Evolutionary conservation across 768 basidiomycete genomes (phyloP), one percentile per base, ranked within the genome.

Genomic region (Xerocomellus intermedius): DNA sequence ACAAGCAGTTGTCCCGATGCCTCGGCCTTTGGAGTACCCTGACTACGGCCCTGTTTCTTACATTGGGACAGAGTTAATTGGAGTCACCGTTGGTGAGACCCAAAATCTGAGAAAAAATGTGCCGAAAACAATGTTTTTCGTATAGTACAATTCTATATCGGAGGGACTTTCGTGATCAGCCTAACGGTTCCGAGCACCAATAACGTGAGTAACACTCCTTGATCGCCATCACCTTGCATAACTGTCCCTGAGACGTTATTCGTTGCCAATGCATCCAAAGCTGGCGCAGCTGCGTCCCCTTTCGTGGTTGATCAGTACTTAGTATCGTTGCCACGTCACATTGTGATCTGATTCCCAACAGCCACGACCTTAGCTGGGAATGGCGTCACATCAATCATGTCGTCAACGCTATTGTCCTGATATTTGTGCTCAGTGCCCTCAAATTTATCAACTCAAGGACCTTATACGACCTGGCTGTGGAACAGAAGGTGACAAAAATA

Each of bases 401-500:
- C 55, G 70, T 72, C 62, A 73, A 74, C 56, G 64, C 66, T 52
- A 69, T 75, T 62, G 68, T 78, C 48, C 66, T 79, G 66, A 64
- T 73, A 39, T 86, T 83, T 65, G 83, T 86, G 4, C 55, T 41
- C 24, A 56, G 67, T 51, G 55, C 58, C n/a, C 50, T 63, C 84
- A 19, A 86, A 86, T 66, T 82, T 62, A 80, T 79, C 8, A 73
- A 72, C 37, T 77, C 77, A 37, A 75, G 81, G 52, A 77, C 76
- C 9, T 69, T 81, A 16, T 80, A 80, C 59, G 76, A 74, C 30
- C 67, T 79, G 4, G 77, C 77, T 9, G 65, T 77, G 19, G 79
- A 80, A 57, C 74, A 76, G 32, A 76, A 82, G 63, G 74, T 78
- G 12, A 78, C 79, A 30, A 63, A 62, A 35, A 70, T 79, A 35